Conservation (phyloP, 1,284 basidiomycete genomes). For the Rhodofomes roseus region DNA sequence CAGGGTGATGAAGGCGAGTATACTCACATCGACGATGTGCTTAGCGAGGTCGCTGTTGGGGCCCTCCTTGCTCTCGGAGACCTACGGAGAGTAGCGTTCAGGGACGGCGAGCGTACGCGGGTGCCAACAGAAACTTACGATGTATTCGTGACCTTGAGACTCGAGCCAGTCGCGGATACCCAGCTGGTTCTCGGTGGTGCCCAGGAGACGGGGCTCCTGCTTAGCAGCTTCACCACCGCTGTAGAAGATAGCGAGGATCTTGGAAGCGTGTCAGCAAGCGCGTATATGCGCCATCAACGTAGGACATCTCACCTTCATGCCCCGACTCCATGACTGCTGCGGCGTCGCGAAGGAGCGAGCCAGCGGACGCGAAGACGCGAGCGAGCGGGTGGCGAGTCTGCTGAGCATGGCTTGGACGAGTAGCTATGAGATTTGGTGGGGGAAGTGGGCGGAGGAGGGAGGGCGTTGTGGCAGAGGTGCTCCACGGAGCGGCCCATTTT, state of each 20-base stretch:
- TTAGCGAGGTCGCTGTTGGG: constrained; percentile 84
- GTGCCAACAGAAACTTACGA: constrained; percentile 39
- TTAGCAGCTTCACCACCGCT: constrained; percentile 69
- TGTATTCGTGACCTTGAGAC: constrained; percentile 74
- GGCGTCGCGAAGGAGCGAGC: constrained; percentile 1
- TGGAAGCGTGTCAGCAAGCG: neutral
- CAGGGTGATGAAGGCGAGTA: neutral
- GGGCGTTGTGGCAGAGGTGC: neutral
- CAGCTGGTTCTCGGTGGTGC: constrained; percentile 89
- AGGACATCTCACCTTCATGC: constrained; percentile 3
- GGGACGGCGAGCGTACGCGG: constrained; percentile 1
- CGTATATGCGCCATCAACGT: neutral
- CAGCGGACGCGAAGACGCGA: constrained; percentile 2
- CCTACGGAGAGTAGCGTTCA: constrained; percentile 36
- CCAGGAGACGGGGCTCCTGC: constrained; percentile 83
- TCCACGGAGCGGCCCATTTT: neutral
- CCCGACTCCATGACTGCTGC: constrained; percentile 4
- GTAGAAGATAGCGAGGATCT: constrained; percentile 85
- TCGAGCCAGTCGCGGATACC: constrained; percentile 69
- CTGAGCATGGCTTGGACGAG: constrained; percentile 6
- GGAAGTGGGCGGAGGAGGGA: neutral
- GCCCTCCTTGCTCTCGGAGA: constrained; percentile 88
- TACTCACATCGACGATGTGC: constrained; percentile 76
- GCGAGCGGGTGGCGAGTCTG: constrained; percentile 5
- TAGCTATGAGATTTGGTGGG: neutral